Base-by-base conservation (phyloP, 129 eudicot species). In the Tanacetum coccineum region DNA sequence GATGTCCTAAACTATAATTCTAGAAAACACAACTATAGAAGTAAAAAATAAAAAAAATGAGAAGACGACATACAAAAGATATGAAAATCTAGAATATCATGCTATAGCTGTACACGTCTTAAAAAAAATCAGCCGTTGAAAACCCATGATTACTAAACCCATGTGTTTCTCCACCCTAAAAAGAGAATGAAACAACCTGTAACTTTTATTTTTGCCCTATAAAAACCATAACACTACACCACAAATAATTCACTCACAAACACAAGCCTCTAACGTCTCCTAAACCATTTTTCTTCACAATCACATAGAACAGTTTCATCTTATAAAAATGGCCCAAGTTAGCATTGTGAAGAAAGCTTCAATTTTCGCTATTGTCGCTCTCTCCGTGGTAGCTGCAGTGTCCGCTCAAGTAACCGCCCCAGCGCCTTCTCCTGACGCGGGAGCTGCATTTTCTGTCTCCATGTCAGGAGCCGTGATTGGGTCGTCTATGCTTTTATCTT, bases 371-470 rank as follows among this genome's bases (percentile, higher is more conserved):
- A 45, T 70, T 17, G 47, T 70, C 0, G 74, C 74, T 3, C 61
- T 70, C 6, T 70, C 74, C 0, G 57, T 66, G 13, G 74, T 15
- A 2, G 74, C 74, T 12, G 25, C 58, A 3, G 74, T 70, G 18
- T 70, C 74, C 1, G 74, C 74, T 1, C 82, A 81, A 67, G 80
- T 64, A 13, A 42, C 56, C 60, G 83, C 91, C 4, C 85, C 91
- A 25, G 84, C 85, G 19, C 87, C 91, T 11, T 67, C 85, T 4
- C 87, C 85, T 1, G 83, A 79, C 21, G 83, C 73, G 52, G 91
- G 91, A 19, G 73, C 78, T 1, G 87, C 71, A 6, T 79, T 51
- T 70, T 82, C 83, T 17, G 17, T 82, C 30, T 76, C 83, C 3
- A 52, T 67, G 3, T 76, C 91, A 17, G 64, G 67, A 17, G 76